Conservation (phyloP, 495 filamentous ascomycete genomes). For the Bacidia rubella region DNA sequence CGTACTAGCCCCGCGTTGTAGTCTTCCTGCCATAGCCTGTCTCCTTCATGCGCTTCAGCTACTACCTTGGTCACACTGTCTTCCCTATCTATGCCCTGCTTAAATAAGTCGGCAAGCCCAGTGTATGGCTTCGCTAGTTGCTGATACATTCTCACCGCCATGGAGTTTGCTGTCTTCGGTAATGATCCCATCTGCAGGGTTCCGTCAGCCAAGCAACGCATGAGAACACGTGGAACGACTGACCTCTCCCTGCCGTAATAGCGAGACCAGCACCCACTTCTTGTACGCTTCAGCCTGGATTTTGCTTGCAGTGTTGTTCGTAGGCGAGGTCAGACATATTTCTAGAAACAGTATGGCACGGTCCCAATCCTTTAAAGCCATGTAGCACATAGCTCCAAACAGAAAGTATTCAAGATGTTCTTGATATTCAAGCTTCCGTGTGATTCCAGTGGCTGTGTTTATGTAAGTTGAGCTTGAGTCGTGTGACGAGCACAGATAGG, state of each 20-base stretch:
- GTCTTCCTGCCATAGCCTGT: constrained; percentile 45
- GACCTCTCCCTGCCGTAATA: constrained; percentile 59
- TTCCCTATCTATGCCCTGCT: constrained; percentile 26
- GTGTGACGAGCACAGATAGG: constrained; percentile 22
- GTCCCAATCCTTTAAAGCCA: constrained; percentile 55
- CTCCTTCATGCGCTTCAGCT: constrained; percentile 42
- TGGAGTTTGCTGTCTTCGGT: constrained; percentile 32
- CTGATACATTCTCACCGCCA: constrained; percentile 43
- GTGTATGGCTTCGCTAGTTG: constrained; percentile 57
- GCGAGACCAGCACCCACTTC: constrained; percentile 73
- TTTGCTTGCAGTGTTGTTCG: constrained; percentile 44
- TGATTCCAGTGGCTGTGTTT: constrained; percentile 42
- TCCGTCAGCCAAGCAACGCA: constrained; percentile 6
- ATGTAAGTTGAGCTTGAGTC: constrained; percentile 36
- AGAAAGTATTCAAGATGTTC: constrained; percentile 68
- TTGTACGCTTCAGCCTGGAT: constrained; percentile 85
- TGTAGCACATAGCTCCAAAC: constrained; percentile 64
- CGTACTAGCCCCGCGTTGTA: constrained; percentile 42
- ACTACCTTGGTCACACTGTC: constrained; percentile 38
- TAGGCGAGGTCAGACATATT: constrained; percentile 51
- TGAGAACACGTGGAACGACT: constrained; percentile 13
- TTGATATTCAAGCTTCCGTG: constrained; percentile 38
- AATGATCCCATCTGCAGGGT: constrained; percentile 22
- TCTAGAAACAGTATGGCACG: constrained; percentile 59
- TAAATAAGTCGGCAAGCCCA: constrained; percentile 53